Evolutionary conservation across 495 filamentous ascomycete species (phyloP), one percentile per base, ranked within the genome.

Genomic region (Penicillium paradoxum): DNA sequence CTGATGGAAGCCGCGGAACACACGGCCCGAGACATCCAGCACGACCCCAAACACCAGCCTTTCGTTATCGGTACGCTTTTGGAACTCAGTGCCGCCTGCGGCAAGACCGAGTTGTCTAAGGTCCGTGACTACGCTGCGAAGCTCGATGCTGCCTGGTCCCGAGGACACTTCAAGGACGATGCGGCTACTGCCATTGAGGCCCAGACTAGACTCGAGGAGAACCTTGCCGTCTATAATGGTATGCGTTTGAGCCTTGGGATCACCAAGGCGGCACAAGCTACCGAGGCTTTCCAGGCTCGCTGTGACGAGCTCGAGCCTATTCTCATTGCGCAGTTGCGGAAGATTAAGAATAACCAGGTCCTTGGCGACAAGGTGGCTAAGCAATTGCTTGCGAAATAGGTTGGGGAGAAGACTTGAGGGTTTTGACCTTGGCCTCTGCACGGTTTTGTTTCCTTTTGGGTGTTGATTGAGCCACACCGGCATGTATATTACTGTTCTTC

Each of bases 1-100:
- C 36, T 83, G 38, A 71, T 87, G 60, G 76, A 86, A 53, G 56
- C 73, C 0, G 51, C 73, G 19, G 62, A 58, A 7, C 80, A 83
- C 54, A 51, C 56, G n/a, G 54, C 56, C 14, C 29, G 53, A 10
- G 42, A 60, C 7, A 17, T 49, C 6, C 19, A 44, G 18, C 11
- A 22, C 5, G 70, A 75, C 50, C 68, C 74, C 9, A 67, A 71
- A 57, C 37, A 50, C 34, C 60, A 64, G 36, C 72, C 77, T 2
- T 68, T 67, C 14, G 64, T 79, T 6, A 67, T 77, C 37, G 77
- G 68, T 19, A 60, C 72, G 3, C 50, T 78, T 22, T 56, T 80
- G 30, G 70, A 80, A 41, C 62, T 82, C 14, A 67, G 63, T 49
- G 70, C 77, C 19, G 65, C 69, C 25, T 63, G 66, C 41, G 6